These are phyloP conservation scores for Colletotrichum neosansevieriae DNA, from an alignment of 2,329 filamentous ascomycete genomes.

Conservation along the genomic window DNA sequence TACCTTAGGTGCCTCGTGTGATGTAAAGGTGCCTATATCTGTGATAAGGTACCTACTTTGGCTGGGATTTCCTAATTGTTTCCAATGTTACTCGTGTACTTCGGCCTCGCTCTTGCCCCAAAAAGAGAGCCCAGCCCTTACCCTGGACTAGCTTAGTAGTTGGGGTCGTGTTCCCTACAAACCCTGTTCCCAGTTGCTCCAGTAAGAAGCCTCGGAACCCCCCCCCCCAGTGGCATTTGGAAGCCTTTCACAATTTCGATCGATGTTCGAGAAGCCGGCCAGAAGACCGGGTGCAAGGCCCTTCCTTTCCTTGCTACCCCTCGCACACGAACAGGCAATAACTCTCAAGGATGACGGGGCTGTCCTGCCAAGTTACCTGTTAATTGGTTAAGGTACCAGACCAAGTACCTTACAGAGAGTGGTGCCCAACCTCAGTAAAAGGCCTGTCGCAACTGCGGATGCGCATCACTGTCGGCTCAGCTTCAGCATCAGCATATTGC, in stretches of 20 bases:
- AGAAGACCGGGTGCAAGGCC: slow-evolving; percentile 34
- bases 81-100: too few relatives aligned
- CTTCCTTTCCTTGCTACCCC: slow-evolving; percentile 6
- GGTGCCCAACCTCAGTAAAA: too few relatives aligned
- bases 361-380: background rate
- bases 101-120: slow-evolving; percentile 28
- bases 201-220: slow-evolving; percentile 16
- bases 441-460: too few relatives aligned
- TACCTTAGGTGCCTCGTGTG: too few relatives aligned
- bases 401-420: too few relatives aligned
- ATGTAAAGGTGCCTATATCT: too few relatives aligned
- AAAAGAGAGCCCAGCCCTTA: background rate
- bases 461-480: too few relatives aligned
- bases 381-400: background rate
- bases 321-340: slow-evolving; percentile 9
- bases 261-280: slow-evolving; percentile 40
- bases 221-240: slow-evolving; percentile 27
- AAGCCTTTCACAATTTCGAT: slow-evolving; percentile 40
- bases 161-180: slow-evolving; percentile 35
- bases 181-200: slow-evolving; percentile 38
- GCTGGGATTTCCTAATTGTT: too few relatives aligned
- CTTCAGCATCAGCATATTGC: too few relatives aligned
- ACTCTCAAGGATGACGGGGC: background rate
- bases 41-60: too few relatives aligned
- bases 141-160: background rate